Evolutionary conservation across 768 basidiomycete species (phyloP), one percentile per base, ranked within the genome.

Genomic region (Lentinus tigrinus): DNA sequence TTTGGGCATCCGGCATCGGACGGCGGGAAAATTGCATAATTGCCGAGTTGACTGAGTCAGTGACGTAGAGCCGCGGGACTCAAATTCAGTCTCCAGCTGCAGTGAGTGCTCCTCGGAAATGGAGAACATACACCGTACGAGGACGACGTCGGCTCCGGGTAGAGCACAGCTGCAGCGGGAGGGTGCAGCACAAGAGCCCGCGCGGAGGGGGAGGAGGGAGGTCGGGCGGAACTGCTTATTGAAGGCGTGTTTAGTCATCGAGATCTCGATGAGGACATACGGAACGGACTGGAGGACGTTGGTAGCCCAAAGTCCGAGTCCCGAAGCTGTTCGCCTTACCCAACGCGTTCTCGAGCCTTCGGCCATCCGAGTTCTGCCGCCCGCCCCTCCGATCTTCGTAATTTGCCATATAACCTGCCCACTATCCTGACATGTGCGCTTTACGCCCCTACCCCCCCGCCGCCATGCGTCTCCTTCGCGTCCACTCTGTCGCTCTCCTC

Each of bases 401-500:
- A 46, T 24, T 46, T 46, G 31, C 43, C 43, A 26, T 26, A 40
- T 38, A 44, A 47, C 36, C 26, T 28, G 52, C 54, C 27, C 47
- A 50, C 54, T 46, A 34, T 28, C 43, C 23, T 51, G 63, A 52
- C 55, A 64, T 55, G 55, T 65, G 7, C 67, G 70, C 42, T 73
- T 72, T 47, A 16, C 53, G 55, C 31, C 47, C 54, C 52, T n/a
- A n/a, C 59, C 44, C 49, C 50, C 43, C 52, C 60, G 48, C 44
- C 63, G 61, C 63, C 66, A 72, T 71, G 71, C 66, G 67, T 46
- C 53, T 62, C 26, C 58, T 48, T 54, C 64, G 40, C 24, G 21
- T 65, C 63, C 63, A 43, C 56, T 26, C 63, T 54, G 58, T 70
- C 61, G 61, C 64, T 57, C 36, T 72, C 60, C 66, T 70, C 59